These are phyloP conservation scores for Eucalyptus brandiana DNA, from an alignment of 345 rosid genomes.

Conservation along the genomic window DNA sequence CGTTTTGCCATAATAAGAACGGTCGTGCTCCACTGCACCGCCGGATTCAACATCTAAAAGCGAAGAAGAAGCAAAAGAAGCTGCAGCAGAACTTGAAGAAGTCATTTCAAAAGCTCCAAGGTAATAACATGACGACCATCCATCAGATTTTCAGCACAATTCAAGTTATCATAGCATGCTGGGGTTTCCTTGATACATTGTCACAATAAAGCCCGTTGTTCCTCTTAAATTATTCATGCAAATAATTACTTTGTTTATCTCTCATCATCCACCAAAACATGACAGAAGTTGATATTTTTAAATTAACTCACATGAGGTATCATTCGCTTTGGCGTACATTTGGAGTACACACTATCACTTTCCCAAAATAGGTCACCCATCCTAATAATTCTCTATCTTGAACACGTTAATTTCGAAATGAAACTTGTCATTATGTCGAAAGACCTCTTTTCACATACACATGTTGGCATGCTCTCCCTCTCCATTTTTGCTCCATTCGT, in stretches of 20 bases:
- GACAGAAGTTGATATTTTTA: neutral
- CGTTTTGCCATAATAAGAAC: neutral
- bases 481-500: too few species aligned
- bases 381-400: fast-evolving
- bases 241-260: neutral
- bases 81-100: neutral
- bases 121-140: neutral
- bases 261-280: neutral
- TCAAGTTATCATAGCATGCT: neutral
- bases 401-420: too few species aligned
- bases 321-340: fast-evolving
- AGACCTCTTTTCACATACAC: too few species aligned
- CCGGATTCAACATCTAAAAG: neutral
- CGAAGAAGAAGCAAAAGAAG: neutral
- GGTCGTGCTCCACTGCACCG: neutral
- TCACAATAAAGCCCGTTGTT: neutral
- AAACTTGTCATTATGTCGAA: fast-evolving
- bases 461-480: too few species aligned
- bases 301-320: fast-evolving
- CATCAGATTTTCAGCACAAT: neutral
- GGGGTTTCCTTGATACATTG: neutral
- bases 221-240: neutral
- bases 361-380: too few species aligned
- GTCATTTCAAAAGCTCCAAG: neutral
- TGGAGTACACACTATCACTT: fast-evolving